Evolutionary conservation across 169 alveolate genomes (phyloP).

Genomic region (Eimeria nieschulzi): DNA sequence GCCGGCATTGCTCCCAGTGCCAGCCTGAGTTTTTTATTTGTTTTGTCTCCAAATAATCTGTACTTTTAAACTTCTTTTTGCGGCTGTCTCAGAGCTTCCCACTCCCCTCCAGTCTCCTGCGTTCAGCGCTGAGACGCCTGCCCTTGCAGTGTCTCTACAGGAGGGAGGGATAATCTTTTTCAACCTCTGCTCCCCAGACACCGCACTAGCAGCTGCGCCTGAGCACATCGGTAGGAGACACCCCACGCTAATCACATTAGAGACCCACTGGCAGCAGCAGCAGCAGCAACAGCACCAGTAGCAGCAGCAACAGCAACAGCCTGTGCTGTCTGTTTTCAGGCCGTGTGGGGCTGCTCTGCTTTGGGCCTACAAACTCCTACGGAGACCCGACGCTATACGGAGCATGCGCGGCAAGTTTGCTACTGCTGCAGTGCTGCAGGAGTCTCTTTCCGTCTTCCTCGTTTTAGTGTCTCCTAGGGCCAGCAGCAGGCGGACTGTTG

Average conservation of each 20-base stretch:
- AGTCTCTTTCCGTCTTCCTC: background rate
- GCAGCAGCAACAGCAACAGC: constrained; percentile 11
- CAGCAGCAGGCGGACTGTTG: too few species aligned
- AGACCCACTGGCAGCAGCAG: background rate
- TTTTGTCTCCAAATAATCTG: too few species aligned
- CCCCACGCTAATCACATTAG: background rate
- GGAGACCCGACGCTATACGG: constrained; percentile 54
- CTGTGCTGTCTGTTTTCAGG: constrained; percentile 18
- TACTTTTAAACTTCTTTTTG: background rate
- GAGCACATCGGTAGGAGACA: constrained; percentile 12
- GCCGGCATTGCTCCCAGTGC: background rate
- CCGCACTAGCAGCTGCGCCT: constrained; percentile 32
- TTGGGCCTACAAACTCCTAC: constrained; percentile 37
- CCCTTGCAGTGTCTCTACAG: constrained; percentile 19
- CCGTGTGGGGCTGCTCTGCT: background rate
- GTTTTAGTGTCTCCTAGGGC: background rate
- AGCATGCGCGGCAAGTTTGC: constrained; percentile 25
- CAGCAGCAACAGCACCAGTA: background rate
- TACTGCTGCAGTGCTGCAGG: background rate
- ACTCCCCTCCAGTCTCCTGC: constrained; percentile 4
- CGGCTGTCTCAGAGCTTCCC: background rate
- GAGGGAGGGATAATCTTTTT: constrained; percentile 32
- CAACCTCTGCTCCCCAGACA: constrained; percentile 18
- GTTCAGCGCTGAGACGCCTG: constrained; percentile 11
- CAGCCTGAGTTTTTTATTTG: background rate